These are phyloP conservation scores for Amphichorda felina DNA, from an alignment of 2,329 filamentous ascomycete species.

Conservation along the genomic window DNA sequence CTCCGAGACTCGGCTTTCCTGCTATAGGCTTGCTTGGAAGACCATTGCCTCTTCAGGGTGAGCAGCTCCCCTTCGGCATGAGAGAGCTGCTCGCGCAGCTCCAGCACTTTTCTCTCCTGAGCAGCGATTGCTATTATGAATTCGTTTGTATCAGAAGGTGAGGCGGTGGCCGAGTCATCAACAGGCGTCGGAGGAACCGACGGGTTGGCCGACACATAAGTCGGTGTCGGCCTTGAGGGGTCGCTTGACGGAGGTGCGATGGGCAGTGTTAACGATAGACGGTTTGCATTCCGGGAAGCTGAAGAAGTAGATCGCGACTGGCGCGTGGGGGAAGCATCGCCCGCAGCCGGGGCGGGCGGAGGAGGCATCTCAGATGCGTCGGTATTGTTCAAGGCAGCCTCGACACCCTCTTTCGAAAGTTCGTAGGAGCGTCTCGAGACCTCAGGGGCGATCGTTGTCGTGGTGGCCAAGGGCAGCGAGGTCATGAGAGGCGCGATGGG, in stretches of 20 bases:
- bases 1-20: conserved; percentile 55
- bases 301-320: conserved; percentile 40
- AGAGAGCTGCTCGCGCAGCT: conserved; percentile 79
- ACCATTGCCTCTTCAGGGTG: conserved; percentile 75
- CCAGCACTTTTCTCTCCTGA: conserved; percentile 82
- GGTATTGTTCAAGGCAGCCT: conserved; percentile 3
- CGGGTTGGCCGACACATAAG: conserved; percentile 17
- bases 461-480: conserved; percentile 9
- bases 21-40: conserved; percentile 61
- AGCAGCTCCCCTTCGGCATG: conserved; percentile 69
- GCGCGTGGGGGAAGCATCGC: conserved; percentile 28
- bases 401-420: not conserved
- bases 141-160: conserved; percentile 44
- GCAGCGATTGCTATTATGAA: conserved; percentile 85
- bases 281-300: conserved; percentile 41
- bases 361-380: conserved; percentile 17
- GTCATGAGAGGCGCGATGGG: conserved; percentile 12
- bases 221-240: conserved; percentile 38
- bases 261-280: conserved; percentile 50
- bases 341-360: conserved; percentile 21
- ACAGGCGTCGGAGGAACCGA: conserved; percentile 40
- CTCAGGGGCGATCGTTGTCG: conserved; percentile 12
- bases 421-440: conserved; percentile 4
- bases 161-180: conserved; percentile 27
- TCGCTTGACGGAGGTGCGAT: conserved; percentile 42